Evolutionary conservation across 2,329 filamentous ascomycete species (phyloP).

Genomic region (Colletotrichum gigasporum): DNA sequence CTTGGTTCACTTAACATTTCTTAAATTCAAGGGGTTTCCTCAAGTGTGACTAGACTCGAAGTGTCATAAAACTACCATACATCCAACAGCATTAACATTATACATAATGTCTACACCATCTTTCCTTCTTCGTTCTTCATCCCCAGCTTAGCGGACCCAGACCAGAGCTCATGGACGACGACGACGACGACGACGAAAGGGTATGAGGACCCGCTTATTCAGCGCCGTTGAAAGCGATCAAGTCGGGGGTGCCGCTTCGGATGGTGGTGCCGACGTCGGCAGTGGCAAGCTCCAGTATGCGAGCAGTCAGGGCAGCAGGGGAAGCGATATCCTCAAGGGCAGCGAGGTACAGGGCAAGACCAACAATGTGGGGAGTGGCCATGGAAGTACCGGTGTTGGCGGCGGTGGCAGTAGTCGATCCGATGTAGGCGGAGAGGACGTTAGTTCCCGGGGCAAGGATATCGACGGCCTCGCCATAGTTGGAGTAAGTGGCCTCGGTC

Average conservation of each 20-base stretch:
- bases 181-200: too few species aligned
- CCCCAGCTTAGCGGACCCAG: too few species aligned
- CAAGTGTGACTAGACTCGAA: too few species aligned
- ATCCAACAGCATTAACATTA: too few species aligned
- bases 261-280: slow-evolving; percentile 51
- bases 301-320: slow-evolving; percentile 56
- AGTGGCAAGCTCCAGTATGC: slow-evolving; percentile 54
- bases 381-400: slow-evolving; percentile 52
- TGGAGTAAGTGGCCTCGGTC: slow-evolving; percentile 55
- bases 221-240: slow-evolving; percentile 64
- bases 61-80: too few species aligned
- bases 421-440: slow-evolving; percentile 56
- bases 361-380: slow-evolving; percentile 35
- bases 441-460: slow-evolving; percentile 59
- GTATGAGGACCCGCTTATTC: too few species aligned
- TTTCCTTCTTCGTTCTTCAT: too few species aligned
- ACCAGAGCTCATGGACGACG: too few species aligned
- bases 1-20: too few species aligned
- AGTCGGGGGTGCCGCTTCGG: slow-evolving; percentile 56
- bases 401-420: slow-evolving; percentile 49
- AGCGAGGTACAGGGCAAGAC: slow-evolving; percentile 38
- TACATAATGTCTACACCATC: too few species aligned
- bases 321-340: slow-evolving; percentile 43
- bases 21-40: too few species aligned
- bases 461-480: slow-evolving; percentile 57